These are phyloP conservation scores for Taphrina betulina DNA, from an alignment of 1,139 yeast genomes.

Conservation along the genomic window DNA sequence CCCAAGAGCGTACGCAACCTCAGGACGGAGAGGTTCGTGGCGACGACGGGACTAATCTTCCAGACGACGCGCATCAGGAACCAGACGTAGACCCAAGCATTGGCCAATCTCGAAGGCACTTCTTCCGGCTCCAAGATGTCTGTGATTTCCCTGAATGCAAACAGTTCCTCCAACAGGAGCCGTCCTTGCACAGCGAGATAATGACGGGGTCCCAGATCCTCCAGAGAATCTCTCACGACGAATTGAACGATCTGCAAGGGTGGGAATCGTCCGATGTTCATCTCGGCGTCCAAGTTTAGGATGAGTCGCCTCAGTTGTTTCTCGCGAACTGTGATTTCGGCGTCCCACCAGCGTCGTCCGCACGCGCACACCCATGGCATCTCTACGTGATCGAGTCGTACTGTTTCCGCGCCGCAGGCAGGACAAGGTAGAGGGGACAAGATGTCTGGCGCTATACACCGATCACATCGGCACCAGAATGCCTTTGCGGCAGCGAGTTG, in stretches of 20 bases:
- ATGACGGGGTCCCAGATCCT: slow-evolving; percentile 12
- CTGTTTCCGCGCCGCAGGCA: neutral
- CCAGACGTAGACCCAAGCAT: slow-evolving; percentile 18
- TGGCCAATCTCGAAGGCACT: slow-evolving; percentile 11
- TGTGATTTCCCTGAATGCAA: slow-evolving; percentile 11
- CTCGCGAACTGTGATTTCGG: slow-evolving; percentile 14
- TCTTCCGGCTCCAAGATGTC: neutral
- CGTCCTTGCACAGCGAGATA: slow-evolving; percentile 15
- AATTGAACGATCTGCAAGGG: slow-evolving; percentile 18
- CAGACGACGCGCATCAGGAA: slow-evolving; percentile 9
- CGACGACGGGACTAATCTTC: slow-evolving; percentile 21
- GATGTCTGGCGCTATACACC: slow-evolving; percentile 16
- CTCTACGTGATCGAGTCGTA: slow-evolving; percentile 18
- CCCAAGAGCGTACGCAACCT: slow-evolving; percentile 16
- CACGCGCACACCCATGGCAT: slow-evolving; percentile 21
- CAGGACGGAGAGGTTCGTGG: slow-evolving; percentile 27
- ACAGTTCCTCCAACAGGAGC: slow-evolving; percentile 13
- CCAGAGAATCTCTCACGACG: slow-evolving; percentile 8
- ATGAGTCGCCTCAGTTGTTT: slow-evolving; percentile 1
- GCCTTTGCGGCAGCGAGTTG: slow-evolving; percentile 13
- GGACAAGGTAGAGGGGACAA: slow-evolving; percentile 25
- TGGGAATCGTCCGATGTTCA: slow-evolving; percentile 17
- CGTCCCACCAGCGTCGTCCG: slow-evolving; percentile 29
- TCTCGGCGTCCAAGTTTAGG: slow-evolving; percentile 9
- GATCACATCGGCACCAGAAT: slow-evolving; percentile 15